Base-by-base conservation (phyloP, 2,329 filamentous ascomycete genomes). In the Fusarium albidum region DNA sequence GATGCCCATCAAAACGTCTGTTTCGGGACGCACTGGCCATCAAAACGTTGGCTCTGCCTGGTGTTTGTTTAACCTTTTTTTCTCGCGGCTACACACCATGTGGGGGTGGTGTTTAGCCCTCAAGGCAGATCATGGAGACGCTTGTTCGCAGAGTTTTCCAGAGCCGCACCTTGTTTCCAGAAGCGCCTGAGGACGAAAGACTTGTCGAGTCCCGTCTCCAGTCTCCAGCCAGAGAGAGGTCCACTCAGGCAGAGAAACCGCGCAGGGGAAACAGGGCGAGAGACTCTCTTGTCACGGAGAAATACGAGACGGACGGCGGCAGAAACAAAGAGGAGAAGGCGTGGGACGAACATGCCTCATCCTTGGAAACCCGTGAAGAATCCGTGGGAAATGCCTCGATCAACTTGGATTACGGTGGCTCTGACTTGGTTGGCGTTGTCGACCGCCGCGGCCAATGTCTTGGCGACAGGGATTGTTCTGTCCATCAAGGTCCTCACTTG, bases 401-500 rank as follows among this genome's bases (percentile, higher is more conserved):
- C 45, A 40, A 29, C 46, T 43, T 43, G 46, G 17, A 43, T 60
- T 49, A 40, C 39, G 28, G 48, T 33, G 48, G 11, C 14, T 32
- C 29, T 52, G 6, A 9, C 18, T 31, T 41, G 46, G 25, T 18
- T 34, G 33, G 47, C 21, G 43, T 21, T 38, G n/a, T 44, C 18
- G 21, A 14, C 34, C 54, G 49, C 50, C 32, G 21, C 43, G 17
- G 39, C 17, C 41, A 38, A 13, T 13, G 42, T 38, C 59, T 62
- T 62, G 59, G 59, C 59, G 32, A 33, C 59, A 63, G 46, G 59
- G 59, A 34, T 63, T 12, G 14, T 32, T 27, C 41, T 63, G 49
- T 54, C 59, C 49, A 62, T 62, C 59, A 61, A 61, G 59, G 59
- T 62, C 52, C 59, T 63, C 59, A 47, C 29, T 26, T 33, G 42